phyloP scores from a whole-genome alignment of 2,329 filamentous ascomycete species.

The Incumbomyces delicatus region DNA sequence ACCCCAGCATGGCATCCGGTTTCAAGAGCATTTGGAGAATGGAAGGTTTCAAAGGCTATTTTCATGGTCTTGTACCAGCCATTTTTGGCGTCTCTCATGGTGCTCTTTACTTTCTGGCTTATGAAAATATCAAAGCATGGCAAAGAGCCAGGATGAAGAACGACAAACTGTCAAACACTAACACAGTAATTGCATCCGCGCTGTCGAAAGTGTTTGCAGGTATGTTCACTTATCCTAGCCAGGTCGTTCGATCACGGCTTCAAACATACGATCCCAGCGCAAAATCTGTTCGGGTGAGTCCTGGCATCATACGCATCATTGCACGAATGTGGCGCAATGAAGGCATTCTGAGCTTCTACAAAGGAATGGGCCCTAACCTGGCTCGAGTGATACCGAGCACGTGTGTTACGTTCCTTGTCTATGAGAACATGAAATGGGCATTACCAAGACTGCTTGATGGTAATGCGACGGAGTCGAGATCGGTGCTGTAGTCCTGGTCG shows the following conservation, averaged over 20 bases:
- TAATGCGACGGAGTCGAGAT: neutral
- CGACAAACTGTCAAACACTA: conserved; percentile 53
- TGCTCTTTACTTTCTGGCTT: conserved; percentile 90
- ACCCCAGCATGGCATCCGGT: conserved; percentile 66
- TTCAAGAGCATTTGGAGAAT: conserved; percentile 53
- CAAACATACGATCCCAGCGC: conserved; percentile 62
- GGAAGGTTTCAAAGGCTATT: conserved; percentile 74
- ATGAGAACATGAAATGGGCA: conserved; percentile 73
- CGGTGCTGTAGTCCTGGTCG: neutral
- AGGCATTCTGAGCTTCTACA: conserved; percentile 77
- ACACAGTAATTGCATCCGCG: conserved; percentile 72
- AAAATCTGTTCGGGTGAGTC: conserved; percentile 1
- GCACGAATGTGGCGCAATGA: conserved; percentile 68
- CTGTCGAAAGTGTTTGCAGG: conserved; percentile 79
- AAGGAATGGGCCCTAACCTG: conserved; percentile 80
- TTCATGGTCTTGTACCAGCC: conserved; percentile 73
- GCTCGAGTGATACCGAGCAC: conserved; percentile 86
- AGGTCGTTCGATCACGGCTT: conserved; percentile 77
- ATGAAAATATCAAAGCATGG: conserved; percentile 58
- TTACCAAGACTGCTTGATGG: conserved; percentile 16
- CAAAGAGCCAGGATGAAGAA: conserved; percentile 22
- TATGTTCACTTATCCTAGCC: conserved; percentile 87
- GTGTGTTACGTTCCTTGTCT: conserved; percentile 93
- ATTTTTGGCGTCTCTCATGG: conserved; percentile 83
- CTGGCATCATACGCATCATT: conserved; percentile 40